These are phyloP conservation scores for Fomitiporia mediterranea DNA, from an alignment of 1,284 basidiomycete genomes.

Conservation along the genomic window DNA sequence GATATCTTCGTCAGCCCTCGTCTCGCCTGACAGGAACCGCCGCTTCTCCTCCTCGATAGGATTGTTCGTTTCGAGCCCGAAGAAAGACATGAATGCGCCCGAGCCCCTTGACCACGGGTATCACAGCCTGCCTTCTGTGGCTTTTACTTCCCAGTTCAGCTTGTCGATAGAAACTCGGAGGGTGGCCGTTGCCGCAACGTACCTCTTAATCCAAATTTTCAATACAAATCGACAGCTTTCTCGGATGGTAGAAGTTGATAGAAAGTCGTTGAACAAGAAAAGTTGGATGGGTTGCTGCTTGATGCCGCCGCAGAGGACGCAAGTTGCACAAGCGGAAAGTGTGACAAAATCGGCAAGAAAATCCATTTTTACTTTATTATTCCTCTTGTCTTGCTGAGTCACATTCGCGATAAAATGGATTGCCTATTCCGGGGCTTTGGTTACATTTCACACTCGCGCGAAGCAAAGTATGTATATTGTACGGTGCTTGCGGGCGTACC, in stretches of 20 bases:
- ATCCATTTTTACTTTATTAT: background rate
- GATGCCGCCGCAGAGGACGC: background rate
- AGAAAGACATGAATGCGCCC: constrained; percentile 62
- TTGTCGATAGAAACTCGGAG: too few species aligned
- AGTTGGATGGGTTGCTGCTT: background rate
- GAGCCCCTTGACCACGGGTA: constrained; percentile 3
- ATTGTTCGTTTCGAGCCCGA: constrained; percentile 60
- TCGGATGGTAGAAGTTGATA: background rate
- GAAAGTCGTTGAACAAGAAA: background rate
- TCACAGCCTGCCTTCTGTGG: background rate
- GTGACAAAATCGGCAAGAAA: constrained; percentile 3
- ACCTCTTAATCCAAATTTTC: background rate
- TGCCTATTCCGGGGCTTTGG: too few species aligned
- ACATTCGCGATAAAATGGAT: too few species aligned
- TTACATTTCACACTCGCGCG: too few species aligned
- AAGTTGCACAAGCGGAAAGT: background rate
- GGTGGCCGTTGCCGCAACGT: too few species aligned
- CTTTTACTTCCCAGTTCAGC: background rate
- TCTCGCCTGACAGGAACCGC: constrained; percentile 46
- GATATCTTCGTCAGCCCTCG: constrained; percentile 69
- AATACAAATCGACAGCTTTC: background rate
- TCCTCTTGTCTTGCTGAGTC: too few species aligned
- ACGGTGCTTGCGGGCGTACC: too few species aligned
- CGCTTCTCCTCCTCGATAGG: constrained; percentile 60
- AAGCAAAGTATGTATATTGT: too few species aligned